Evolutionary conservation across 2,329 filamentous ascomycete species (phyloP).

Genomic region (Aspergillus flavus): DNA sequence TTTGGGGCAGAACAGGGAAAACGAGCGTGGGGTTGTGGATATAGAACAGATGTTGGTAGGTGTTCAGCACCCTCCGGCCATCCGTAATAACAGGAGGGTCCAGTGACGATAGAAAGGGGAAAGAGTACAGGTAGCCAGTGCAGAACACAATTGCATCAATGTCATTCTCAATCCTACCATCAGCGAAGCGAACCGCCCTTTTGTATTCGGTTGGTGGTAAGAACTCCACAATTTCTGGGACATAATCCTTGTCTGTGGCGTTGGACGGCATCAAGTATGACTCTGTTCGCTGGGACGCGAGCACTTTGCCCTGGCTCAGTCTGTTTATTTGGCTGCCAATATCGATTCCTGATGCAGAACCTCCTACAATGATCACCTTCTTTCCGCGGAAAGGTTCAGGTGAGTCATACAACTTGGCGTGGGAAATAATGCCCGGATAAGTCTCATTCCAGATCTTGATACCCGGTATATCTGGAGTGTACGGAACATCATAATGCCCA

Average conservation of each 20-base stretch:
- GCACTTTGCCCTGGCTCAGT: conserved; percentile 61
- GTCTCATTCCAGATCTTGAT: conserved; percentile 61
- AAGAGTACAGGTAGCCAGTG: conserved; percentile 85
- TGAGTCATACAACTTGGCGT: conserved; percentile 79
- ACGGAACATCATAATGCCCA: conserved; percentile 73
- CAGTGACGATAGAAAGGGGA: conserved; percentile 66
- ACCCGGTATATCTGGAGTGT: conserved; percentile 64
- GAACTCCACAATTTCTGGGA: conserved; percentile 57
- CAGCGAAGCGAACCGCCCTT: conserved; percentile 66
- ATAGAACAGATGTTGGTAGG: conserved; percentile 81
- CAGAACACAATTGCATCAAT: conserved; percentile 82
- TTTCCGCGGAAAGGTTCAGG: conserved; percentile 65
- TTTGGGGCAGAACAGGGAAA: conserved; percentile 75
- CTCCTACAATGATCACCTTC: conserved; percentile 83
- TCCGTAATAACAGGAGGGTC: conserved; percentile 63
- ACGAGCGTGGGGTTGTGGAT: conserved; percentile 74
- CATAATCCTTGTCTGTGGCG: conserved; percentile 58
- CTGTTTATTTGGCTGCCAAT: conserved; percentile 74
- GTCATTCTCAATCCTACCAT: conserved; percentile 65
- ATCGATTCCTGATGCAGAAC: conserved; percentile 80
- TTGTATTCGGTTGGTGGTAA: conserved; percentile 54
- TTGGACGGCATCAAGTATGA: conserved; percentile 46
- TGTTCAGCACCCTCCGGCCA: conserved; percentile 69
- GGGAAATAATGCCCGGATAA: conserved; percentile 65
- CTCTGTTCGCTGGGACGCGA: conserved; percentile 63